Evolutionary conservation across 306 rosid species (phyloP).

Genomic region (Medicago lupulina): DNA sequence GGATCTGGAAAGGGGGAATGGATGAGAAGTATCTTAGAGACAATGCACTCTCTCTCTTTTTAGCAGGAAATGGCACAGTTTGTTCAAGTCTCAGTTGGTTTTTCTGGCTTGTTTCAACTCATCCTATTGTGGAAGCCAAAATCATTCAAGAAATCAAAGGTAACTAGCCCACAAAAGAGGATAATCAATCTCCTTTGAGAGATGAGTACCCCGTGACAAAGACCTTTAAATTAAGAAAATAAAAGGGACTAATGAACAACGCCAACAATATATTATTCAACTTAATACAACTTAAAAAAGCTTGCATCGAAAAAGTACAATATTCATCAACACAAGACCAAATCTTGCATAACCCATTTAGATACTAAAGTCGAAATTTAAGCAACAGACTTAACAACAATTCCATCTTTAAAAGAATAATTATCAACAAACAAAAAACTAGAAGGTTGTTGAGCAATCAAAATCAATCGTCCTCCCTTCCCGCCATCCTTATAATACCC

Average conservation of each 20-base stretch:
- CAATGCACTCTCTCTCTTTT: not conserved
- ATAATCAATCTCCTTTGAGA: not conserved
- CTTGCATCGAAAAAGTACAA: not conserved
- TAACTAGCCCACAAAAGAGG: not conserved
- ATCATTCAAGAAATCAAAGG: conserved; percentile 26
- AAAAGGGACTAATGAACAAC: no score
- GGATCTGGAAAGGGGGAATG: not conserved
- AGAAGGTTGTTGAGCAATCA: not conserved
- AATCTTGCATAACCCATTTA: not conserved
- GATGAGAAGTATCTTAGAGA: conserved; percentile 17
- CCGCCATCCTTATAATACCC: not conserved
- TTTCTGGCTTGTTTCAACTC: conserved; percentile 35
- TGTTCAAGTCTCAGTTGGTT: conserved; percentile 30
- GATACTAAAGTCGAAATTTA: not conserved
- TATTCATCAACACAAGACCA: not conserved
- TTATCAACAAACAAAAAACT: not conserved
- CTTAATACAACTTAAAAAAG: not conserved
- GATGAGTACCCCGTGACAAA: no score
- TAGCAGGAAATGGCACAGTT: conserved; percentile 6
- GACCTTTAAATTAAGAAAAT: no score
- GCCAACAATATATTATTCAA: no score
- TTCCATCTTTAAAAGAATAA: not conserved
- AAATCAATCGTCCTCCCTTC: conserved; percentile 21
- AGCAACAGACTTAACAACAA: not conserved
- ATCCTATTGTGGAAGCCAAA: conserved; percentile 35